Evolutionary conservation across 805 yeast genomes (phyloP), one percentile per base, ranked within the genome.

Genomic region (Brettanomyces bruxellensis): DNA sequence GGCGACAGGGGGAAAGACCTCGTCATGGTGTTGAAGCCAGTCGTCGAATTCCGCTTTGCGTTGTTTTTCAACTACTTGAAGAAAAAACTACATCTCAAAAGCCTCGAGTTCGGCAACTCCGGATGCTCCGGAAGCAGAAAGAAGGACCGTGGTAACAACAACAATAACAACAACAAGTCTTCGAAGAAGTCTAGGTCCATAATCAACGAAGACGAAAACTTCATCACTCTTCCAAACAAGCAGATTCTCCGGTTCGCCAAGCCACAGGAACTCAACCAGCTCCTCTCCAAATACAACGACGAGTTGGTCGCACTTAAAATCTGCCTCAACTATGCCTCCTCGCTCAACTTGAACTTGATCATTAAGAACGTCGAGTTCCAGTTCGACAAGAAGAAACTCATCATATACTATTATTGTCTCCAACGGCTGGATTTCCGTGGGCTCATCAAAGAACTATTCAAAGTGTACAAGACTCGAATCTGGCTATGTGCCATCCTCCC

Each of bases 1-100:
- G 95, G 93, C 46, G 95, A 86, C 60, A 70, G 93, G 50, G 95
- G 95, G 28, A 83, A 83, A 55, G 95, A 86, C 61, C 62, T 86
- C 51, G 91, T 81, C 8, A 75, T 80, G 75, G 78, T 85, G 40
- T 65, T 84, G 28, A 84, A 82, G 50, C 87, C 91, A 0, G 61
- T 71, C 38, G 73, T 84, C 30, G 74, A 72, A 40, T 69, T 83
- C 47, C 76, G 81, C 49, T 68, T 81, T 60, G 91, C 91, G 2
- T 71, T 84, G 42, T 71, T 86, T 48, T 75, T 85, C 58, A 84
- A 84, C 55, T 86, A 83, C 55, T 64, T 85, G 56, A 85, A 84
- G 63, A 85, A 85, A 58, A 75, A 81, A 52, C 80, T 82, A 49
- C 91, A 84, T 59, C 65, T 79, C 47, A 76, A 78, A 57, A 73